phyloP scores from a whole-genome alignment of 305 asterid species.

The Fraxinus albicans region DNA sequence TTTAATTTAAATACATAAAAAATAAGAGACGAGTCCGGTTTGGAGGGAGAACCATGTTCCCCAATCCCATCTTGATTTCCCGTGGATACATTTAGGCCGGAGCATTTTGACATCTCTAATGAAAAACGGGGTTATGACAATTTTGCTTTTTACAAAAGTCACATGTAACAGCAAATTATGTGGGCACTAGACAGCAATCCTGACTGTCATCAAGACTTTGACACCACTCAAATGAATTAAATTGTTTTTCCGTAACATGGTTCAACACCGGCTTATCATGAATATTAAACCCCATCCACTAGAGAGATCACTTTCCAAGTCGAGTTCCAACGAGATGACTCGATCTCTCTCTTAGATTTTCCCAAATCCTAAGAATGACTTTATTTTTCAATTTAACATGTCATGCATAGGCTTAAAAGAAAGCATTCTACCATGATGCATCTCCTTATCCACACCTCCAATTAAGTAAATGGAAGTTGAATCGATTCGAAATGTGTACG shows the following conservation, averaged over 20 bases:
- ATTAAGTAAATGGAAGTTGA: too few relatives aligned
- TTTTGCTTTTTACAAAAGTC: neutral
- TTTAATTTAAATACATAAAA: too few relatives aligned
- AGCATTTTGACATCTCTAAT: neutral
- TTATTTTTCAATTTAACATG: too few relatives aligned
- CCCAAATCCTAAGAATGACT: neutral
- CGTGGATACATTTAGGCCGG: neutral
- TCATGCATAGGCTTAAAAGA: too few relatives aligned
- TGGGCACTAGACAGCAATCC: neutral
- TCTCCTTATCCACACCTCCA: too few relatives aligned
- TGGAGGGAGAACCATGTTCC: neutral
- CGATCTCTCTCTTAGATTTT: neutral
- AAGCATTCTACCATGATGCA: too few relatives aligned
- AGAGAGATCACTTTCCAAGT: neutral
- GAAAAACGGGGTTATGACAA: neutral
- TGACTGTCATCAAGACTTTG: neutral
- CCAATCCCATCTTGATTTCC: neutral
- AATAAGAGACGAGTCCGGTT: too few relatives aligned
- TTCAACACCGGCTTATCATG: too few relatives aligned
- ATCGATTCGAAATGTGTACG: too few relatives aligned
- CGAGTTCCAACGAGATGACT: neutral
- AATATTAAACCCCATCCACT: too few relatives aligned
- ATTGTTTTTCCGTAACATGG: too few relatives aligned
- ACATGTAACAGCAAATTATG: neutral
- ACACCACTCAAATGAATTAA: neutral